These are phyloP conservation scores for Helotiales sp. DNA, from an alignment of 2,329 filamentous ascomycete genomes.

Conservation along the genomic window DNA sequence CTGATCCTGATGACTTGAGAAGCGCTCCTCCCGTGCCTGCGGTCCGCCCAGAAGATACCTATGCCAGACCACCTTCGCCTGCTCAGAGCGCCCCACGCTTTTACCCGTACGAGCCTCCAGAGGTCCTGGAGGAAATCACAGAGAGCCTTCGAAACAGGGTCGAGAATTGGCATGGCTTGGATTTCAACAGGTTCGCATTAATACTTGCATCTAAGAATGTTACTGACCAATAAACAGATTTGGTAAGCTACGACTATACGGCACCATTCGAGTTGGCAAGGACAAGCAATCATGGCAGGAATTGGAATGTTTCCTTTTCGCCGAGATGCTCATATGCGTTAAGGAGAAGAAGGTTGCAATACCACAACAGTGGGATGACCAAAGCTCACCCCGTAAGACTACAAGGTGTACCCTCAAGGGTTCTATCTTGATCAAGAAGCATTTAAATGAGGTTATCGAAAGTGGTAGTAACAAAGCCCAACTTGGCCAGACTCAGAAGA, in stretches of 20 bases:
- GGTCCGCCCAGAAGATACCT: conserved; percentile 52
- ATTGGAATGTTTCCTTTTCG: conserved; percentile 93
- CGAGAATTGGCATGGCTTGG: conserved; percentile 97
- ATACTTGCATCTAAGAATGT: neutral
- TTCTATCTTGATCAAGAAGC: conserved; percentile 97
- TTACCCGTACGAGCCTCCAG: conserved; percentile 71
- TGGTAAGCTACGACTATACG: conserved; percentile 86
- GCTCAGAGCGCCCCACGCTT: conserved; percentile 52
- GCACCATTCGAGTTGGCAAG: conserved; percentile 89
- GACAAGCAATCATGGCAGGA: conserved; percentile 97
- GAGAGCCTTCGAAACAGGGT: conserved; percentile 84
- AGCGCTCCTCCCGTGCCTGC: conserved; percentile 44
- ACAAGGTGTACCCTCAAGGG: conserved; percentile 89
- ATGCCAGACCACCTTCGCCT: conserved; percentile 60
- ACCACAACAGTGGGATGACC: conserved; percentile 67
- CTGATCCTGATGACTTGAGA: conserved; percentile 79
- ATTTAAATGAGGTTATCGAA: conserved; percentile 85
- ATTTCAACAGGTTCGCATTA: conserved; percentile 70
- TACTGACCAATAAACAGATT: conserved; percentile 58
- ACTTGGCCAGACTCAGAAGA: conserved; percentile 33
- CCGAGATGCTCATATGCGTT: conserved; percentile 98
- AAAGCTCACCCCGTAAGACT: conserved; percentile 58
- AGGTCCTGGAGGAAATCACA: conserved; percentile 80
- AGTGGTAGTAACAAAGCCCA: conserved; percentile 50
- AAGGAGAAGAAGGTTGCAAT: conserved; percentile 82